Evolutionary conservation across 441 rosid genomes (phyloP).

Genomic region (Pelargonium fulgidum): DNA sequence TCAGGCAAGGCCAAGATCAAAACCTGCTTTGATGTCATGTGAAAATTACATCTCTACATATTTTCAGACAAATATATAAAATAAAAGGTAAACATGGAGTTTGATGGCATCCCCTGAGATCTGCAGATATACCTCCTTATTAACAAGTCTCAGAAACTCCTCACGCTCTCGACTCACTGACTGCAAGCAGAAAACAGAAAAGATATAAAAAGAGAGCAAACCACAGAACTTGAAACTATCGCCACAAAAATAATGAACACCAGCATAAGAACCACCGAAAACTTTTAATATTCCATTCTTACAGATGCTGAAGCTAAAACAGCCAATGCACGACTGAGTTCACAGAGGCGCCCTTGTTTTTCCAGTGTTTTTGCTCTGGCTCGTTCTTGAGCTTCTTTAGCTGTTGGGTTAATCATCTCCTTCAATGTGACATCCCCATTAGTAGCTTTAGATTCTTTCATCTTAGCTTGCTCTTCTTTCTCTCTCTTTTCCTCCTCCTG

Average conservation of each 20-base stretch:
- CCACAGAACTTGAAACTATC: not conserved
- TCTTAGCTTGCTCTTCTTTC: slow-evolving; percentile 60
- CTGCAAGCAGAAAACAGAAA: slow-evolving; percentile 38
- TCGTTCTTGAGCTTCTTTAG: slow-evolving; percentile 60
- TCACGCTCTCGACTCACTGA: slow-evolving; percentile 90
- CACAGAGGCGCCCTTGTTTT: slow-evolving; percentile 67
- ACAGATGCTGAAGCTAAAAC: slow-evolving; percentile 92
- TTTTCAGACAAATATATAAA: not conserved
- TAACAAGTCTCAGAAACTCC: slow-evolving; percentile 74
- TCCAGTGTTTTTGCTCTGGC: slow-evolving; percentile 64
- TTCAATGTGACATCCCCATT: slow-evolving; percentile 65
- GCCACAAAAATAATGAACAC: slow-evolving; percentile 8
- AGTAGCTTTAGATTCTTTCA: slow-evolving; percentile 43
- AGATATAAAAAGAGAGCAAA: slow-evolving; percentile 11
- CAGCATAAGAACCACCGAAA: slow-evolving; percentile 9
- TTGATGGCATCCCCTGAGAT: not conserved
- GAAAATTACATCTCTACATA: too few species aligned
- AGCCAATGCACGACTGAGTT: slow-evolving; percentile 81
- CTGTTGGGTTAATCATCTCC: slow-evolving; percentile 56
- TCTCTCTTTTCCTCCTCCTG: slow-evolving; percentile 87
- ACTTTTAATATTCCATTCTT: slow-evolving; percentile 27
- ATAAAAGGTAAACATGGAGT: not conserved
- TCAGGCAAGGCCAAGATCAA: too few species aligned
- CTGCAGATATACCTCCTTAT: slow-evolving; percentile 62
- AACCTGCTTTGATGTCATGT: too few species aligned